These are phyloP conservation scores for Physcomitrium patens DNA, from an alignment of 225 moss, liverwort and hornwort genomes.

Conservation along the genomic window DNA sequence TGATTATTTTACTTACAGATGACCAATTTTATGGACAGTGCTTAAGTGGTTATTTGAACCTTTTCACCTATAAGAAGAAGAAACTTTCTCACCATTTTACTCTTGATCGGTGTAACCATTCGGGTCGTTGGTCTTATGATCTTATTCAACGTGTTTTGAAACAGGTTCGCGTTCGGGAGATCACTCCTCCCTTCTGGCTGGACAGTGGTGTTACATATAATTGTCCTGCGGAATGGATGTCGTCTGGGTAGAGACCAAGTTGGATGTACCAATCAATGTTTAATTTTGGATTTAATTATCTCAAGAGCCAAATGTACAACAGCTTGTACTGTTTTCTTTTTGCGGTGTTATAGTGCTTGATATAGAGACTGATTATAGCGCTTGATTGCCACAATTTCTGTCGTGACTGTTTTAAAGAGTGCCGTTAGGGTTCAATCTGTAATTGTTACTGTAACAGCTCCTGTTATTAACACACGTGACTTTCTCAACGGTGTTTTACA, in stretches of 20 bases:
- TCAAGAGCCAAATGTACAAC: conserved; percentile 36
- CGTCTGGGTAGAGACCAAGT: conserved; percentile 22
- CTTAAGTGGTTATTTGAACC: not conserved
- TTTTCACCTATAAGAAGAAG: too few relatives aligned
- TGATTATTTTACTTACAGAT: not conserved
- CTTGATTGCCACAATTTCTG: conserved; percentile 19
- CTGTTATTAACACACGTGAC: not conserved
- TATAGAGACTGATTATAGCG: conserved; percentile 13
- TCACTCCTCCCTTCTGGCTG: not conserved
- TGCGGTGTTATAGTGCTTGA: conserved; percentile 13
- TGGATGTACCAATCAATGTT: conserved; percentile 21
- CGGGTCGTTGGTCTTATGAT: conserved; percentile 20
- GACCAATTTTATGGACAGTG: not conserved
- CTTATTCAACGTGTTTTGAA: conserved; percentile 21
- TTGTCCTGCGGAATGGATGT: conserved; percentile 13
- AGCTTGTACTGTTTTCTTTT: conserved; percentile 1
- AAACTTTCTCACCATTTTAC: too few relatives aligned
- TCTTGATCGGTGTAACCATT: not conserved
- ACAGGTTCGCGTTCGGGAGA: conserved; percentile 32
- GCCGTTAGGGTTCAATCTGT: conserved; percentile 17
- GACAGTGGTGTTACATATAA: conserved; percentile 8
- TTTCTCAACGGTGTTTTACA: too few relatives aligned
- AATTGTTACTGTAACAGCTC: not conserved
- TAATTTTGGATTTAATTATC: not conserved
- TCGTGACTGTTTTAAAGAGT: not conserved